phyloP scores from a whole-genome alignment of 257 asterid species.

The Plantago major region DNA sequence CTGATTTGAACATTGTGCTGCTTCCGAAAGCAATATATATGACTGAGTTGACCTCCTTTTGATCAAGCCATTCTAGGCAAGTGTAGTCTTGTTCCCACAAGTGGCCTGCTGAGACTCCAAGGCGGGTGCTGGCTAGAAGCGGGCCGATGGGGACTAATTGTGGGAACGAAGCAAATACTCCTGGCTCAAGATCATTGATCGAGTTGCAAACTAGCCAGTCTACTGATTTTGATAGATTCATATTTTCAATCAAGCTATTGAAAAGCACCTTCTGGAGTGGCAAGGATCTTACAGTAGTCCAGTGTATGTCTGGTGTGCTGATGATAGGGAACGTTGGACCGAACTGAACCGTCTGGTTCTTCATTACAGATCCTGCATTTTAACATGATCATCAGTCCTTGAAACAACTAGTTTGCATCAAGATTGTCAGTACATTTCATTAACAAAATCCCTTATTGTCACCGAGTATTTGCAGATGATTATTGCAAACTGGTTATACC shows the following conservation, averaged over 20 bases:
- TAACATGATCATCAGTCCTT: not conserved
- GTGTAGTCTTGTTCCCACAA: conserved; percentile 22
- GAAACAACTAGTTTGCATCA: no score
- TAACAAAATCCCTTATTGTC: no score
- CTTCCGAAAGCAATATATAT: conserved; percentile 41
- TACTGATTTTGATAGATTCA: conserved; percentile 1
- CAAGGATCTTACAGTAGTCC: conserved; percentile 21
- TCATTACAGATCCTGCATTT: conserved; percentile 24
- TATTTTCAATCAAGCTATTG: conserved; percentile 19
- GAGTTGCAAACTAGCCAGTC: conserved; percentile 39
- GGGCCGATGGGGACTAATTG: conserved; percentile 34
- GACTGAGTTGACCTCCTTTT: conserved; percentile 29
- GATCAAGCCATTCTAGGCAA: conserved; percentile 37
- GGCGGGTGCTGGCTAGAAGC: conserved; percentile 16
- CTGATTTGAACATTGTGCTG: not conserved
- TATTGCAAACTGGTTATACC: no score
- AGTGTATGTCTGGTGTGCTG: conserved; percentile 26
- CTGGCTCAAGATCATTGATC: conserved; percentile 30
- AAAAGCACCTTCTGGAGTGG: conserved; percentile 19
- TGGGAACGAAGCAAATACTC: conserved; percentile 28
- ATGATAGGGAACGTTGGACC: conserved; percentile 30
- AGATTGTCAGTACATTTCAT: no score
- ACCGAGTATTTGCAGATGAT: no score
- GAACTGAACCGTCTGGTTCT: conserved; percentile 20
- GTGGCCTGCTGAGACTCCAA: conserved; percentile 22